phyloP scores from a whole-genome alignment of 2,329 filamentous ascomycete species.

The Fusarium tjaetaba region DNA sequence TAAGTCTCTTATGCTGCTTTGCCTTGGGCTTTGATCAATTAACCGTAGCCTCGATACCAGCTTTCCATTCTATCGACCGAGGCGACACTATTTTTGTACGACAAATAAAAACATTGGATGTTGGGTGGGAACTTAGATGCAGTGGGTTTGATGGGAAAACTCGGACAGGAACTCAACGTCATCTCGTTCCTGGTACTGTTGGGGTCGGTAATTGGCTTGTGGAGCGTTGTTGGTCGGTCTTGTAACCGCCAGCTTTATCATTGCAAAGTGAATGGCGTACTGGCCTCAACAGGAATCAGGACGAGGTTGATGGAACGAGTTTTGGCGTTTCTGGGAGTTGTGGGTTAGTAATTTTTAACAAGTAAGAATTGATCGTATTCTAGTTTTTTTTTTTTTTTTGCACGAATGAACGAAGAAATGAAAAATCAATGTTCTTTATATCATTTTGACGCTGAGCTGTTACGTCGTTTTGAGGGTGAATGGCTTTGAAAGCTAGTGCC shows the following conservation, averaged over 20 bases:
- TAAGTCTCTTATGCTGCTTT: slow-evolving; percentile 10
- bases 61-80: slow-evolving; percentile 10
- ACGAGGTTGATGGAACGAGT: background rate
- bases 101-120: slow-evolving; percentile 33
- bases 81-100: slow-evolving; percentile 16
- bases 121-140: slow-evolving; percentile 15
- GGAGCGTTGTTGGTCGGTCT: background rate
- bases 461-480: too few species aligned
- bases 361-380: slow-evolving; percentile 15
- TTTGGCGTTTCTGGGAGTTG: slow-evolving; percentile 27
- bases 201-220: background rate
- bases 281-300: slow-evolving; percentile 4
- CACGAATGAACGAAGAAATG: background rate
- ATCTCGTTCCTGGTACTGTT: slow-evolving; percentile 1
- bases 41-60: slow-evolving; percentile 39
- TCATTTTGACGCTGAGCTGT: background rate
- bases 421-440: background rate
- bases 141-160: slow-evolving; percentile 12
- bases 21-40: slow-evolving; percentile 33
- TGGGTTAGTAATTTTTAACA: slow-evolving; percentile 15
- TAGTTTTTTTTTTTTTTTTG: background rate
- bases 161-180: background rate
- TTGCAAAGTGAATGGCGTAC: background rate
- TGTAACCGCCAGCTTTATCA: background rate
- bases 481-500: too few species aligned